Percentiles rank a stretch among this genome's conserved stretches.
Conservation (phyloP, 2,329 filamentous ascomycete species). For the Sporothrix luriei region DNA sequence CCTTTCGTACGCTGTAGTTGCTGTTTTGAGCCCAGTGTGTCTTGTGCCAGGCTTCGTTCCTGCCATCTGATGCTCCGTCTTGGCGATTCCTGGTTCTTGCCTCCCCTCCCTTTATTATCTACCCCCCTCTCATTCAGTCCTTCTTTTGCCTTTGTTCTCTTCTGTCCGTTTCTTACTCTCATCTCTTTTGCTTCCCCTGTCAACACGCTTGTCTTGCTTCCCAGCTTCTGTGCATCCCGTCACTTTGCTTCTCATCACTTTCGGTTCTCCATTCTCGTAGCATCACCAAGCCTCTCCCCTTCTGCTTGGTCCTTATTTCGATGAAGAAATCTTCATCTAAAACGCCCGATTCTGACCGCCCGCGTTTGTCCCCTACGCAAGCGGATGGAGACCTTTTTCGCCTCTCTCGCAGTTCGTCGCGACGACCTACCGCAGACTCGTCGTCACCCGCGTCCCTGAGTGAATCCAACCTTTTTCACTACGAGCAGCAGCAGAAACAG, state of each 20-base stretch:
- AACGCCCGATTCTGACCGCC: constrained; percentile 58
- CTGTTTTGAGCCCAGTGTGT: constrained; percentile 12
- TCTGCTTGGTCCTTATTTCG: constrained; percentile 46
- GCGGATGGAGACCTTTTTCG: constrained; percentile 54
- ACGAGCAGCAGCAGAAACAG: constrained; percentile 22
- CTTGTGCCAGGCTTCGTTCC: constrained; percentile 19
- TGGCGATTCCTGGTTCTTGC: constrained; percentile 23
- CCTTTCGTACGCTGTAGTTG: constrained; percentile 3
- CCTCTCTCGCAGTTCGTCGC: constrained; percentile 41
- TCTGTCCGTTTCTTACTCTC: not conserved
- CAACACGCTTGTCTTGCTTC: constrained; percentile 12
- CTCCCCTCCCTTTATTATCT: constrained; percentile 19
- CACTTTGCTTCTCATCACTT: constrained; percentile 7
- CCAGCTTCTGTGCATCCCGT: not conserved
- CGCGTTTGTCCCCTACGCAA: constrained; percentile 58
- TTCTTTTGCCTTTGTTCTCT: not conserved
- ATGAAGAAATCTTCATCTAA: constrained; percentile 64
- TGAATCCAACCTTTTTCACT: constrained; percentile 26
- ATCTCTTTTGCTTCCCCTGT: not conserved
- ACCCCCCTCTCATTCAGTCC: not conserved
- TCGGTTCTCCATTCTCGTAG: not conserved
- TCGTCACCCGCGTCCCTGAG: constrained; percentile 35
- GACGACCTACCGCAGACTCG: constrained; percentile 47
- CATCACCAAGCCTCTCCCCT: not conserved
- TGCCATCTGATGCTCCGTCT: constrained; percentile 15